These are phyloP conservation scores for Xylaria flabelliformis DNA, from an alignment of 495 filamentous ascomycete species.

Conservation along the genomic window DNA sequence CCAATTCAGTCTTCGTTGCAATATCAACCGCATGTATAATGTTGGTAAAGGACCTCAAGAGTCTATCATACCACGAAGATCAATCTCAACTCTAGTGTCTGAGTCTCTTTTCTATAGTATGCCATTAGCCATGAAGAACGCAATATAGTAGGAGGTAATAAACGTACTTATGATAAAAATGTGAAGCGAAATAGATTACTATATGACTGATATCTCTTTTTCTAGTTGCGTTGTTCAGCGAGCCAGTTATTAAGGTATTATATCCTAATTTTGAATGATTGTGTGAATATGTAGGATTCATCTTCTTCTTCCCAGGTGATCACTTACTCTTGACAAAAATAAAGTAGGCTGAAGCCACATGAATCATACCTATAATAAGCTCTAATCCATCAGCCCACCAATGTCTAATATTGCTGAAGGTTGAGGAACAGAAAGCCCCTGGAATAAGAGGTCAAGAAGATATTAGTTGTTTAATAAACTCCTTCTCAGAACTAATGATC, in stretches of 20 bases:
- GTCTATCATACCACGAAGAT: neutral
- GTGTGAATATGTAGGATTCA: neutral
- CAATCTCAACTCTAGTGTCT: neutral
- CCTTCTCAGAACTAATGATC: neutral
- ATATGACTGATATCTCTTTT: neutral
- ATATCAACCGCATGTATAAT: neutral
- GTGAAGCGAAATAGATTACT: too few species aligned
- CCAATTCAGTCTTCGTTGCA: neutral
- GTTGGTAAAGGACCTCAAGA: neutral
- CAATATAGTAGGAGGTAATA: neutral
- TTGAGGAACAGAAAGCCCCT: neutral
- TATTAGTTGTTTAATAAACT: too few species aligned
- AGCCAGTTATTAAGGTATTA: neutral
- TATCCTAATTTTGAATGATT: neutral
- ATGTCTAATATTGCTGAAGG: neutral
- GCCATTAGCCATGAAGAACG: neutral
- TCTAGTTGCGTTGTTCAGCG: too few species aligned
- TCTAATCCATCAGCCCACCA: too few species aligned
- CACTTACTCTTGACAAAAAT: neutral
- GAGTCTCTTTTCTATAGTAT: neutral
- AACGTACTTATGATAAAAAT: neutral
- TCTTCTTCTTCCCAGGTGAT: neutral
- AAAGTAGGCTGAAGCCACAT: neutral
- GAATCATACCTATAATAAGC: neutral
- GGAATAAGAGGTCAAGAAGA: neutral